These are phyloP conservation scores for Murraya koenigii DNA, from an alignment of 345 rosid species.

Conservation along the genomic window DNA sequence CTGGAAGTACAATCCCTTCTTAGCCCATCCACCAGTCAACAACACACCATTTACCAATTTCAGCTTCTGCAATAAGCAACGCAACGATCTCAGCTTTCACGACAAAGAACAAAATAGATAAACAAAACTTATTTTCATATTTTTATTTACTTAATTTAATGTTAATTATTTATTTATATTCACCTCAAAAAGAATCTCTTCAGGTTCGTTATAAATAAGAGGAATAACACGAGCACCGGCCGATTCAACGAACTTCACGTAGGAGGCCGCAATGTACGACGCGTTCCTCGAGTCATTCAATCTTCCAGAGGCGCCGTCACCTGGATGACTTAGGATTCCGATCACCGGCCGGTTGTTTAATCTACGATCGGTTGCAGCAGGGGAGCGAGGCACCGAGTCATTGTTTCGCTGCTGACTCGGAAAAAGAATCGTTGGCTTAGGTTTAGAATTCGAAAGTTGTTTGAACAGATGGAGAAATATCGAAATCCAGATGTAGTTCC, in stretches of 20 bases:
- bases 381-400: slow-evolving; percentile 38
- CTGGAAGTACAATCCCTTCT: slow-evolving; percentile 56
- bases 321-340: slow-evolving; percentile 81
- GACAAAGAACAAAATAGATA: no score
- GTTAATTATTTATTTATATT: background rate
- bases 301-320: slow-evolving; percentile 89
- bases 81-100: background rate
- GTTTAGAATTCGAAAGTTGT: slow-evolving; percentile 33
- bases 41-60: slow-evolving; percentile 78
- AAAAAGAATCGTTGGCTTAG: slow-evolving; percentile 41
- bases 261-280: slow-evolving; percentile 79
- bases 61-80: slow-evolving; percentile 57
- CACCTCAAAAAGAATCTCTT: slow-evolving; percentile 64
- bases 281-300: slow-evolving; percentile 49
- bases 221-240: slow-evolving; percentile 95
- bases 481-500: slow-evolving; percentile 50
- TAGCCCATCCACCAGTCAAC: slow-evolving; percentile 94
- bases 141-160: background rate
- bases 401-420: slow-evolving; percentile 34
- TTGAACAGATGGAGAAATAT: slow-evolving; percentile 48
- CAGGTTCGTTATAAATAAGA: slow-evolving; percentile 71
- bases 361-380: slow-evolving; percentile 26
- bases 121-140: no score
- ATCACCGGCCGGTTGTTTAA: slow-evolving; percentile 79
- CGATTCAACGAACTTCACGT: slow-evolving; percentile 84